phyloP scores from a whole-genome alignment of 148 eudicot species.

The Spergularia marina region DNA sequence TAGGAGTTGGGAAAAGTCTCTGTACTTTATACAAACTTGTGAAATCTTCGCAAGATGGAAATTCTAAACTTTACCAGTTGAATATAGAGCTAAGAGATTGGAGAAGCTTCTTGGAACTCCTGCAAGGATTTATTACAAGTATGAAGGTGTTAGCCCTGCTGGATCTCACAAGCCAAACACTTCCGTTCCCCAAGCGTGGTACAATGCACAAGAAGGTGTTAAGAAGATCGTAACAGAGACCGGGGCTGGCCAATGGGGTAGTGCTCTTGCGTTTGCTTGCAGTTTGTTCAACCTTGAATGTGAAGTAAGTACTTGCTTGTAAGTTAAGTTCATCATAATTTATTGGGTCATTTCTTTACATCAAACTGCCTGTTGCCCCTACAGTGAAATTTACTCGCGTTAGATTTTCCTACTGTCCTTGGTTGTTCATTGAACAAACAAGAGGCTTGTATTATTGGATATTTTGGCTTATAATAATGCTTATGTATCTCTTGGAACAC shows the following conservation, averaged over 20 bases:
- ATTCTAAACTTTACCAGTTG: slow-evolving; percentile 14
- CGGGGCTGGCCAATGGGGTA: slow-evolving; percentile 99
- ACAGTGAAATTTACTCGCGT: no score
- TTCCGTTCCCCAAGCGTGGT: slow-evolving; percentile 93
- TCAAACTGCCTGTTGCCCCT: no score
- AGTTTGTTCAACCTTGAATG: slow-evolving; percentile 83
- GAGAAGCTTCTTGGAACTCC: slow-evolving; percentile 95
- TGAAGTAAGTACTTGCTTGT: slow-evolving; percentile 50
- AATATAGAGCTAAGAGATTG: slow-evolving; percentile 82
- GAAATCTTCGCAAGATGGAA: not conserved
- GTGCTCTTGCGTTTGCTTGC: slow-evolving; percentile 87
- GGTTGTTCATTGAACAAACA: no score
- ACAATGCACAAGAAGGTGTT: slow-evolving; percentile 77
- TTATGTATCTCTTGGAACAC: no score
- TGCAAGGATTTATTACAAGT: slow-evolving; percentile 87
- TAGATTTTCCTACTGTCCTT: no score
- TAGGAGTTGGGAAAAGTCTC: no score
- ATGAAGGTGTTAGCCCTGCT: slow-evolving; percentile 97
- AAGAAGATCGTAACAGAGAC: slow-evolving; percentile 92
- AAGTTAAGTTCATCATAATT: not conserved
- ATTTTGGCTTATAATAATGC: no score
- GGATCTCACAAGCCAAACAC: slow-evolving; percentile 96
- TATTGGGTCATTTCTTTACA: not conserved
- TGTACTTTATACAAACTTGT: not conserved
- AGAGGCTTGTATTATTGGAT: no score